Conservation (phyloP, 2,329 filamentous ascomycete genomes). For the Colletotrichum eremochloae region DNA sequence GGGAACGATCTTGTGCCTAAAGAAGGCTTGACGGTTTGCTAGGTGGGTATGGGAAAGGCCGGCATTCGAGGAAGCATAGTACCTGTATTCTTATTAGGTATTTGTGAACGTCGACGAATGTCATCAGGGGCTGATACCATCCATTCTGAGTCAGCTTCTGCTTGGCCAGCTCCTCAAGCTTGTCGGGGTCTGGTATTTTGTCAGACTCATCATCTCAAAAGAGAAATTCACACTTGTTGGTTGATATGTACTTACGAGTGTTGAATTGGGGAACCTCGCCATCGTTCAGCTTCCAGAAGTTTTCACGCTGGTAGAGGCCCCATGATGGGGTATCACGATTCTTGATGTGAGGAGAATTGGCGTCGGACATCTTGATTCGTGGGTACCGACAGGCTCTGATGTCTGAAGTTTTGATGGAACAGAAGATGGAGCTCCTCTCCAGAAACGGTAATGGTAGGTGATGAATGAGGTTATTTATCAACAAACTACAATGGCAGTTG, state of each 20-base stretch:
- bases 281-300: conserved; percentile 47
- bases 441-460: fast-evolving
- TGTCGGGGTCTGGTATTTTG: conserved; percentile 62
- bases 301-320: conserved; percentile 47
- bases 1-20: conserved; percentile 72
- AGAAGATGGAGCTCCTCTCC: not conserved
- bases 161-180: conserved; percentile 70
- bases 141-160: conserved; percentile 68
- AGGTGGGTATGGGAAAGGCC: conserved; percentile 64
- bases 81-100: conserved; percentile 46
- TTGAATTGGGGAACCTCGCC: conserved; percentile 45
- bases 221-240: not conserved
- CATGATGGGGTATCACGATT: conserved; percentile 45
- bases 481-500: not conserved
- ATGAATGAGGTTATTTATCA: not conserved
- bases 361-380: conserved; percentile 38
- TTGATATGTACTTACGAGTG: conserved; percentile 40
- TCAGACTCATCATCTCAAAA: not conserved
- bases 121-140: conserved; percentile 54
- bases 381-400: not conserved
- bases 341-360: conserved; percentile 45
- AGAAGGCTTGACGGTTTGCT: conserved; percentile 75
- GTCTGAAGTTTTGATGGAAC: not conserved
- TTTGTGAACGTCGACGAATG: not conserved
- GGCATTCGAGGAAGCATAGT: conserved; percentile 70